Conservation (phyloP, 2,329 filamentous ascomycete genomes). For the Neonectria magnoliae region DNA sequence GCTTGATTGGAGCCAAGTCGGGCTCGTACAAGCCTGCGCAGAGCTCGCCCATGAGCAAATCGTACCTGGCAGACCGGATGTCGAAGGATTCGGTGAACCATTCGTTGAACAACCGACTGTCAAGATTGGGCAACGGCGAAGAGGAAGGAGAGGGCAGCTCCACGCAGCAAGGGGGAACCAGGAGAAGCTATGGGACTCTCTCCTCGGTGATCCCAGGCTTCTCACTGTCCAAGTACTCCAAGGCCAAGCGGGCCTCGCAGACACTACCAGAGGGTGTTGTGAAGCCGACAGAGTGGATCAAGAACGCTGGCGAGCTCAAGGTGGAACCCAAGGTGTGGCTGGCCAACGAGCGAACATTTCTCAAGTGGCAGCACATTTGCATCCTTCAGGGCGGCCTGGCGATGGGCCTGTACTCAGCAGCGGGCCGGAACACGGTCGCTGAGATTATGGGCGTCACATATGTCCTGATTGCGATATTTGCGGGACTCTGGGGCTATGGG, state of each 20-base stretch:
- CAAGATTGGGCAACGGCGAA: slow-evolving; percentile 40
- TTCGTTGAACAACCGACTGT: slow-evolving; percentile 41
- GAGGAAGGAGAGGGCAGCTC: slow-evolving; percentile 50
- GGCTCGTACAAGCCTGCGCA: slow-evolving; percentile 66
- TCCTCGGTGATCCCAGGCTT: slow-evolving; percentile 83
- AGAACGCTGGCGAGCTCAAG: slow-evolving; percentile 89
- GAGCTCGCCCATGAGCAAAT: slow-evolving; percentile 75
- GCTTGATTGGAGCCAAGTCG: slow-evolving; percentile 74
- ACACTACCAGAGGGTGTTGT: slow-evolving; percentile 86
- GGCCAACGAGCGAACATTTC: slow-evolving; percentile 96
- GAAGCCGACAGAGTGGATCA: slow-evolving; percentile 88
- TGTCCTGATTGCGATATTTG: slow-evolving; percentile 82
- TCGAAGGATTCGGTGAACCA: slow-evolving; percentile 50
- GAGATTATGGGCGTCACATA: slow-evolving; percentile 84
- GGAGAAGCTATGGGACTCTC: slow-evolving; percentile 63
- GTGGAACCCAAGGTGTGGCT: slow-evolving; percentile 99
- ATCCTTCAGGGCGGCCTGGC: slow-evolving; percentile 87
- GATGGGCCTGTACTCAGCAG: slow-evolving; percentile 88
- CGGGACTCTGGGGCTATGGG: slow-evolving; percentile 86
- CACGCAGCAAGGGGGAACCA: slow-evolving; percentile 49
- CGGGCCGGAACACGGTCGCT: slow-evolving; percentile 80
- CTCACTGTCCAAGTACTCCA: slow-evolving; percentile 81
- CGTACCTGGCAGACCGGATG: slow-evolving; percentile 67
- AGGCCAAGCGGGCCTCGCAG: slow-evolving; percentile 59
- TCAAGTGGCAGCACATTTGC: slow-evolving; percentile 98